Evolutionary conservation across 2,329 filamentous ascomycete species (phyloP).

Genomic region (Seiridium cupressi): DNA sequence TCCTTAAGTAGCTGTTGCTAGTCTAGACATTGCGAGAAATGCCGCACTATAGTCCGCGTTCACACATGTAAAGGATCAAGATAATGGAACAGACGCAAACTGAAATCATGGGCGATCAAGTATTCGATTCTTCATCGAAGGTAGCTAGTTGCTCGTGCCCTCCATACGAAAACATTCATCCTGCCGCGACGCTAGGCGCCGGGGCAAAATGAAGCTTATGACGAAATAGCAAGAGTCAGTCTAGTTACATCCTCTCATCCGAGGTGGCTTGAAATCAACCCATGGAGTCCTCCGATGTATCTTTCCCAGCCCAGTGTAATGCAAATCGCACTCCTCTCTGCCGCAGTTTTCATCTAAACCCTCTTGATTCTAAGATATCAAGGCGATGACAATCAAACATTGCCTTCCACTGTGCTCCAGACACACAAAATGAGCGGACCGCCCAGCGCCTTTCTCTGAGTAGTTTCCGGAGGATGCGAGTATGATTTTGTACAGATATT

Average conservation of each 20-base stretch:
- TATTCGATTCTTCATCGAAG: too few relatives aligned
- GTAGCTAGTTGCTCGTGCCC: too few relatives aligned
- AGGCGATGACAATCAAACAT: background rate
- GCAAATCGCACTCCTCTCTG: background rate
- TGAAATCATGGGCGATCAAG: too few relatives aligned
- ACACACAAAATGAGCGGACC: slow-evolving; percentile 12
- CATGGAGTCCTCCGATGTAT: background rate
- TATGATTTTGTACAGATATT: slow-evolving; percentile 20
- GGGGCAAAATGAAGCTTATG: background rate
- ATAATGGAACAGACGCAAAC: too few relatives aligned
- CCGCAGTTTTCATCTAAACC: background rate
- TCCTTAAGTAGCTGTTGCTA: too few relatives aligned
- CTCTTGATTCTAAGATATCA: background rate
- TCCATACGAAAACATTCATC: too few relatives aligned
- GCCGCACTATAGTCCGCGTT: too few relatives aligned
- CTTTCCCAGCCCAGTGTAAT: background rate
- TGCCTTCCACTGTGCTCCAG: background rate
- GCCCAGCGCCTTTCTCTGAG: slow-evolving; percentile 16
- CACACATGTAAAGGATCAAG: too few relatives aligned
- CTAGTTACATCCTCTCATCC: background rate
- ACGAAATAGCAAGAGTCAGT: background rate
- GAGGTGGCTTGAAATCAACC: background rate
- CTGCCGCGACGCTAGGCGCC: background rate
- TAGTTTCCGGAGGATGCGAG: slow-evolving; percentile 20
- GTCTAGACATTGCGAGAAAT: too few relatives aligned